Evolutionary conservation across 371 early-diverging fungal species (phyloP), one percentile per base, ranked within the genome.

Genomic region (Rhizomucor pusillus): DNA sequence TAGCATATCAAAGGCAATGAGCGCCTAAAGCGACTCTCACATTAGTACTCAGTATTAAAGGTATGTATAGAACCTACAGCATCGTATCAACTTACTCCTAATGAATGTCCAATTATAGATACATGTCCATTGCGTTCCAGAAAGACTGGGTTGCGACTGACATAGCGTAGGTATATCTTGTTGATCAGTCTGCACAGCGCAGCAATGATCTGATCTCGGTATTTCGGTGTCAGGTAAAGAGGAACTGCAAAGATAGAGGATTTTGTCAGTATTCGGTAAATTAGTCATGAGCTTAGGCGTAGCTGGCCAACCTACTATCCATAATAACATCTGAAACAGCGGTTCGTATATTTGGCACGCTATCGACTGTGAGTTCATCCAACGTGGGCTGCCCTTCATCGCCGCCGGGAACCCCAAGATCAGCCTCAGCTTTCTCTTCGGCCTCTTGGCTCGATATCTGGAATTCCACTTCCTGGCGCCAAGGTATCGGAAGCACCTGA

Each of bases 401-500:
- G 11, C 66, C 67, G 19, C 79, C 78, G 0, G 76, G 70, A 23
- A 73, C 73, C 18, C 85, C 81, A 35, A 82, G 60, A 57, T 83
- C 84, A 1, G 77, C 72, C 52, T 82, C 81, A 12, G 65, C 50
- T 0, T 47, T 48, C 25, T 75, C 73, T 23, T 75, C 74, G 20
- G 71, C 73, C n/a, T 57, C 57, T 16, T 76, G 73, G 16, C 60
- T 63, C 4, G 81, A 80, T 68, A 81, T 82, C 9, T 87, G 91
- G 69, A 93, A 91, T 25, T 75, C 75, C 39, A 91, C 80, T 52
- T 86, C 82, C 22, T 88, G 84, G 33, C 92, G 71, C 93, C 93
- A 93, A 54, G 88, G 86, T 4, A 93, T 79, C 13, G 93, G 93
- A 13, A 93, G 65, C 1, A 92, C 81, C 60, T 91, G 91, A 7